Conservation (phyloP, 257 asterid genomes). For the Lithospermum erythrorhizon region DNA sequence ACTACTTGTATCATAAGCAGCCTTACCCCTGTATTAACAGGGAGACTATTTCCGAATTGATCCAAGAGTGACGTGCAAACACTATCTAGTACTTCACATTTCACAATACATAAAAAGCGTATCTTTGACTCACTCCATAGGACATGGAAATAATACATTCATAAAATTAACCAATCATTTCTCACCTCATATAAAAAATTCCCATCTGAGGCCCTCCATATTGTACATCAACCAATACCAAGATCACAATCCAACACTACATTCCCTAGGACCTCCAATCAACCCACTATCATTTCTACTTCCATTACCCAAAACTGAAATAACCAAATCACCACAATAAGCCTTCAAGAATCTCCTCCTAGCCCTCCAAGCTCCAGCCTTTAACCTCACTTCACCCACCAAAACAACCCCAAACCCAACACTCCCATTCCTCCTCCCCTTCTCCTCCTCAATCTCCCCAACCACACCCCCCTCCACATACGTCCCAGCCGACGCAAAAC, state of each 20-base stretch:
- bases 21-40: too few species aligned
- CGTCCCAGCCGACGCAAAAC: constrained; percentile 44
- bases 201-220: not conserved
- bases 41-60: too few species aligned
- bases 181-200: not conserved
- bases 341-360: constrained; percentile 63
- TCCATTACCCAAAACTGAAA: constrained; percentile 27
- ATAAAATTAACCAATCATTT: not conserved
- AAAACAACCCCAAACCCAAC: constrained; percentile 54
- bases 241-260: constrained; percentile 39
- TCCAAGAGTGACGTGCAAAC: too few species aligned
- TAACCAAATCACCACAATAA: constrained; percentile 51
- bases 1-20: too few species aligned
- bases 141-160: too few species aligned
- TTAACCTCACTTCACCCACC: constrained; percentile 49
- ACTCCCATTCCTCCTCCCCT: constrained; percentile 20
- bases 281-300: constrained; percentile 35
- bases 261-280: constrained; percentile 47
- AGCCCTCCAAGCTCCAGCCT: constrained; percentile 67
- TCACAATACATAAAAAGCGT: too few species aligned
- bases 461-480: constrained; percentile 32
- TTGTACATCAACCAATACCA: not conserved
- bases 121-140: too few species aligned
- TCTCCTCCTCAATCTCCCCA: constrained; percentile 40
- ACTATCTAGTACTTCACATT: too few species aligned